phyloP scores from a whole-genome alignment of 306 rosid genomes.

The Sicyos edulis region DNA sequence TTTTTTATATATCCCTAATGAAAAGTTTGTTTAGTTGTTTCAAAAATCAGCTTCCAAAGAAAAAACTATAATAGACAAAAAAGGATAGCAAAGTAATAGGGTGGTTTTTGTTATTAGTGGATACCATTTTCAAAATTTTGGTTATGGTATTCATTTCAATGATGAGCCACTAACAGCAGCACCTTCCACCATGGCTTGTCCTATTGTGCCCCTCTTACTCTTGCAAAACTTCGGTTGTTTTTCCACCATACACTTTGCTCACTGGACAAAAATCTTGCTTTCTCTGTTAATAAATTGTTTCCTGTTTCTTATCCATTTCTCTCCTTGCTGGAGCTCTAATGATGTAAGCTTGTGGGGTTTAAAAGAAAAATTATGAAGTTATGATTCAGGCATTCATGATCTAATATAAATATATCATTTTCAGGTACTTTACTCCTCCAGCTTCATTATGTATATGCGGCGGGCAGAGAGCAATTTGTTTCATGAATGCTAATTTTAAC shows the following conservation, averaged over 20 bases:
- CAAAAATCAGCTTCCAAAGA: constrained; percentile 4
- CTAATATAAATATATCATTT: constrained; percentile 24
- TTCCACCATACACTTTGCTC: constrained; percentile 22
- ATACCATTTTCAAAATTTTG: constrained; percentile 27
- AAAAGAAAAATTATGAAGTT: constrained; percentile 23
- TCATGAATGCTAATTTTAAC: constrained; percentile 20
- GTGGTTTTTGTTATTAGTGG: constrained; percentile 28
- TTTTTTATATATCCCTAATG: too few relatives aligned
- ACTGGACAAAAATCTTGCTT: constrained; percentile 24
- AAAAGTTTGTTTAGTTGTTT: too few relatives aligned
- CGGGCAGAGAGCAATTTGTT: constrained; percentile 31
- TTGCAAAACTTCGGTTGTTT: constrained; percentile 31
- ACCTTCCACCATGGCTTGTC: constrained; percentile 68
- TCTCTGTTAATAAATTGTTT: constrained; percentile 16
- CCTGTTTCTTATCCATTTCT: constrained; percentile 21
- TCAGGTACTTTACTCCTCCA: constrained; percentile 32
- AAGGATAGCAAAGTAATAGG: constrained; percentile 4
- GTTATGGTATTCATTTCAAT: constrained; percentile 33
- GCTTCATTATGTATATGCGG: constrained; percentile 43
- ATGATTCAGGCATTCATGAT: constrained; percentile 27
- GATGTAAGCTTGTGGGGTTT: constrained; percentile 31
- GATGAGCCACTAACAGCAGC: constrained; percentile 65
- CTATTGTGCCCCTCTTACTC: constrained; percentile 29
- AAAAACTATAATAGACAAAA: neutral
- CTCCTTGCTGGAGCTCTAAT: constrained; percentile 16